These are phyloP conservation scores for Nitzschia inconspicua DNA, from an alignment of 108 stramenopile genomes.

Conservation along the genomic window DNA sequence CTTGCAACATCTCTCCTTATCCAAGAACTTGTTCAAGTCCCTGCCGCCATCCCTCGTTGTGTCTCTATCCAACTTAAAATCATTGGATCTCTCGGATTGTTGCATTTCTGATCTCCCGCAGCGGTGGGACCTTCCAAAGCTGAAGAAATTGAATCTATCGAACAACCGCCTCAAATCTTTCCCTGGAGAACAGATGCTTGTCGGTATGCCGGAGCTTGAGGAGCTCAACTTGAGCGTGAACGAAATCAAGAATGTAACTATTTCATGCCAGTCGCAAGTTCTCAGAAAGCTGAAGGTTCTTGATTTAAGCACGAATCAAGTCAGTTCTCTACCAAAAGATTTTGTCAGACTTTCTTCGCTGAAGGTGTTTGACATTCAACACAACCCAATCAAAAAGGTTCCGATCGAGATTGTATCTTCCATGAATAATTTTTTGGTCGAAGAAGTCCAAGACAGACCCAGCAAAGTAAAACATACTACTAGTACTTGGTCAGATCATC, in stretches of 20 bases:
- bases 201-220: conserved; percentile 42
- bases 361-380: too few relatives aligned
- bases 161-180: conserved; percentile 30
- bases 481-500: too few relatives aligned
- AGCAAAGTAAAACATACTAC: too few relatives aligned
- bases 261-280: conserved; percentile 15
- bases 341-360: too few relatives aligned
- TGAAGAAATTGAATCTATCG: conserved; percentile 31
- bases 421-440: too few relatives aligned
- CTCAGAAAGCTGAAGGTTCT: background rate
- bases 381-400: too few relatives aligned
- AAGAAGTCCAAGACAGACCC: too few relatives aligned
- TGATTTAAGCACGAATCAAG: conserved; percentile 2
- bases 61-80: conserved; percentile 27
- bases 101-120: conserved; percentile 29
- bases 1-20: conserved; percentile 44
- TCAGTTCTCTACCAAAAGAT: background rate
- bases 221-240: conserved; percentile 46
- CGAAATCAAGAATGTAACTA: conserved; percentile 23
- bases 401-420: too few relatives aligned
- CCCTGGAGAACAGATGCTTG: conserved; percentile 24
- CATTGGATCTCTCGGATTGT: conserved; percentile 43
- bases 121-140: conserved; percentile 39
- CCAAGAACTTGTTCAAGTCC: conserved; percentile 25
- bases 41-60: conserved; percentile 33